Base-by-base conservation (phyloP, 2,329 filamentous ascomycete genomes). In the Nemania diffusa region DNA sequence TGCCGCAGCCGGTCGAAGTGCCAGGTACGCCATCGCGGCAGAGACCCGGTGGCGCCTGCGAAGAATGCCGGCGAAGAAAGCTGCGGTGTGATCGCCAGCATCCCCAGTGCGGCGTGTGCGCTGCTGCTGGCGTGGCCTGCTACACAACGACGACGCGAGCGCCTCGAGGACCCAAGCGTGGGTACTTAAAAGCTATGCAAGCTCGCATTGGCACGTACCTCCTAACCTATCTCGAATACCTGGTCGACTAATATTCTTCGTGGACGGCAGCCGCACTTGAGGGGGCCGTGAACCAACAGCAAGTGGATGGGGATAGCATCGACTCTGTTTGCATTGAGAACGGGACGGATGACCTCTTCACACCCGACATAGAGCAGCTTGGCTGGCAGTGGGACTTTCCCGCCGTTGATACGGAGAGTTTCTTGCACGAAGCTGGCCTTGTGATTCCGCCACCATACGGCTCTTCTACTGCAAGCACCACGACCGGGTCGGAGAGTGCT, bases 41-140 rank as follows among this genome's bases (percentile, higher is more conserved):
- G 46, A 40, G 46, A 29, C 66, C 66, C 4, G 66, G 66, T 24
- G 62, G 20, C 13, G 66, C 66, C 15, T 65, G 65, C 17, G 62
- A 65, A 24, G 65, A 68, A 26, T 68, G 65, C 17, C 65, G 65
- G 22, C 56, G 65, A 20, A 55, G 65, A 22, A 68, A 68, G 53
- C 22, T 65, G 42, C 61, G 65, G 11, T 68, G 65, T 57, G 65
- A 68, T 29, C 51, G 65, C 17, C 51, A 65, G 22, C 50, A 58
- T 7, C 65, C 65, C 3, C 65, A 53, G n/a, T 68, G 61, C 40
- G 52, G 59, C 22, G 58, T 58, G 1, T 66, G 64, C n/a, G 24
- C 24, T 3, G 46, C 57, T 7, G 58, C 64, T 17, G 64, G 53
- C 32, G 53, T 66, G 4, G 32, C 52, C 15, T 67, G 64, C 55